Conservation (phyloP, 2,329 filamentous ascomycete genomes). For the Aspergillus pseudotamarii region DNA sequence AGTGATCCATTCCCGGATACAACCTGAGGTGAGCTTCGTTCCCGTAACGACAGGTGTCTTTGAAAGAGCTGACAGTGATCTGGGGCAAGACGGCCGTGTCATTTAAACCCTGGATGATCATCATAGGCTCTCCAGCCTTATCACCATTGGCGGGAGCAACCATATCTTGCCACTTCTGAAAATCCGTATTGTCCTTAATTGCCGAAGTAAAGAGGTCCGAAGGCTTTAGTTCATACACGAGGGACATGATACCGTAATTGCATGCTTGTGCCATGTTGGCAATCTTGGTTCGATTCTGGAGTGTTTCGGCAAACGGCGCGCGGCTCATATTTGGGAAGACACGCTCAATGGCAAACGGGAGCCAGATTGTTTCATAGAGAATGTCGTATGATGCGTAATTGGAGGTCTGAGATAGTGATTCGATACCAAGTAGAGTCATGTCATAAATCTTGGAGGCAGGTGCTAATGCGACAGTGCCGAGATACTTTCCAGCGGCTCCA, state of each 20-base stretch:
- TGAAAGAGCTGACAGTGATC: not conserved
- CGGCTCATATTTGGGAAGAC: not conserved
- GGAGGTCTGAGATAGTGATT: not conserved
- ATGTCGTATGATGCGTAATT: not conserved
- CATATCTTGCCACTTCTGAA: constrained; percentile 8
- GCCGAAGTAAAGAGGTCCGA: constrained; percentile 1
- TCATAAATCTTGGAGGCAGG: constrained; percentile 9
- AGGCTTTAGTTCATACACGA: not conserved
- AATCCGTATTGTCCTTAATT: not conserved
- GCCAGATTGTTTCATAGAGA: not conserved
- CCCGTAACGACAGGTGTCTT: constrained; percentile 2
- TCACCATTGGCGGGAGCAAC: constrained; percentile 5
- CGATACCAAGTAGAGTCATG: not conserved
- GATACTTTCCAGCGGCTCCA: constrained; percentile 5
- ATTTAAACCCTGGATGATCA: constrained; percentile 8
- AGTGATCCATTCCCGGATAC: constrained; percentile 7
- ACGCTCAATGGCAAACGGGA: constrained; percentile 4
- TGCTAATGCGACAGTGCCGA: constrained; percentile 12
- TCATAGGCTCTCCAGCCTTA: constrained; percentile 1
- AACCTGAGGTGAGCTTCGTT: constrained; percentile 8
- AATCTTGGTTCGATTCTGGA: constrained; percentile 2
- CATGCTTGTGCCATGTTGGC: constrained; percentile 5
- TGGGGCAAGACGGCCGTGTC: constrained; percentile 4
- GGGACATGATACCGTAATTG: constrained; percentile 2
- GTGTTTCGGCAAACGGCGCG: not conserved